Evolutionary conservation across 2,329 filamentous ascomycete species (phyloP), one percentile per base, ranked within the genome.

Genomic region (Orbilia brochopaga): DNA sequence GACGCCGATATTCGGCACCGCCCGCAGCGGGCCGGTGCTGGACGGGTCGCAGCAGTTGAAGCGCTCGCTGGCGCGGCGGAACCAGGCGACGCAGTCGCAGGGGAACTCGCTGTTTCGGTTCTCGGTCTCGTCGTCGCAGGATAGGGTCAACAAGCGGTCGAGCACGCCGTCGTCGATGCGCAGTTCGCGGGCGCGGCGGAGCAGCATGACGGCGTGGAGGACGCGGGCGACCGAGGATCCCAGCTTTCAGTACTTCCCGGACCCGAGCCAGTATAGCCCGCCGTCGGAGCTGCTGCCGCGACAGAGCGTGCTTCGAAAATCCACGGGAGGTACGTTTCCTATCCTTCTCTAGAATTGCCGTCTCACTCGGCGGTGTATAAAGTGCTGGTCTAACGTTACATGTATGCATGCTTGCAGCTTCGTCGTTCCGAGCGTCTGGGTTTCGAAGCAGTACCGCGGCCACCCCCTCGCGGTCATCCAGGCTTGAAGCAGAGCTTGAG

Each of bases 101-200:
- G 37, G 35, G 7, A 57, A 30, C 17, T n/a, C 46, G 11, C 48
- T 59, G 15, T 37, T 57, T 19, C 42, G 54, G 0, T 17, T 35
- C 6, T 56, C 52, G 5, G 30, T 40, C 37, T 23, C 54, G 11
- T 23, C 54, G 11, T 62, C 66, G 35, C 7, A 42, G 1, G 24
- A 24, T 8, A 46, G 67, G 8, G 27, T 72, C 19, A 52, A 2
- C 23, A 72, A 72, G 44, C 61, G 67, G 32, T 65, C 67, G 15
- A 23, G 60, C 23, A 72, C 67, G 17, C 67, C 67, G 27, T 56
- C 57, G 48, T 72, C 67, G 50, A 24, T 65, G 30, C 57, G 67
- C 19, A 51, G 57, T 24, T 61, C 60, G 42, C 59, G 64, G 15
- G 35, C 23, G 17, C 56, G 55, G 1, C 48, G 57, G 32, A 61